Percentiles rank a stretch among this genome's conserved stretches.
phyloP scores from a whole-genome alignment of 2,329 filamentous ascomycete species.

The Pseudonectria buxi region DNA sequence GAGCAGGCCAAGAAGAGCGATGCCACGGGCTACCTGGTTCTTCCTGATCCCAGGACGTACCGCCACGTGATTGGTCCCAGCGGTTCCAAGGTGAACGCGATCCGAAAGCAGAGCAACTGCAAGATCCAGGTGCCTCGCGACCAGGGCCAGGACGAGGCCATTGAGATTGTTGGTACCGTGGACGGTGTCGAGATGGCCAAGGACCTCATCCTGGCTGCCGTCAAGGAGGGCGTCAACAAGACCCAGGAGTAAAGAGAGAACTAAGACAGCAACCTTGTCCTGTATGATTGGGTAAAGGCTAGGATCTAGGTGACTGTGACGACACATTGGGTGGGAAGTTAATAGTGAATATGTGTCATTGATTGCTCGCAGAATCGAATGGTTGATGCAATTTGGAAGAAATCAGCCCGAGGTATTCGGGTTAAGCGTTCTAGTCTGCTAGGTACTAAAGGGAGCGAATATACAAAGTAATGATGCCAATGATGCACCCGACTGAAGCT shows the following conservation, averaged over 20 bases:
- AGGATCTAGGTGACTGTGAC: neutral
- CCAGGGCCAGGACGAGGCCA: slow-evolving; percentile 69
- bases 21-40: slow-evolving; percentile 76
- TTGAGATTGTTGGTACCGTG: slow-evolving; percentile 76
- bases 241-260: slow-evolving; percentile 19
- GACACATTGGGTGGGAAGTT: neutral
- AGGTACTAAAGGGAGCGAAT: too few species aligned
- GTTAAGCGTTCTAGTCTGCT: too few species aligned
- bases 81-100: slow-evolving; percentile 86
- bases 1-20: slow-evolving; percentile 62
- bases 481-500: slow-evolving; percentile 1
- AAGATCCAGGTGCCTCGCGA: slow-evolving; percentile 89
- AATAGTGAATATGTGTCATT: neutral
- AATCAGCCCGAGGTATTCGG: too few species aligned
- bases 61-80: slow-evolving; percentile 83
- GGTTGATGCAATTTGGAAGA: too few species aligned
- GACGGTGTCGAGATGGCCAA: slow-evolving; percentile 82
- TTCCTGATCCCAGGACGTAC: slow-evolving; percentile 85
- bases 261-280: neutral
- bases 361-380: too few species aligned
- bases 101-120: slow-evolving; percentile 86
- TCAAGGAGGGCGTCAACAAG: slow-evolving; percentile 52
- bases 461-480: slow-evolving; percentile 10
- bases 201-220: slow-evolving; percentile 79
- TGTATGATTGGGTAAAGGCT: slow-evolving; percentile 5